Percentiles rank a stretch among this genome's conserved stretches.
phyloP scores from a whole-genome alignment of 2,329 filamentous ascomycete genomes.

The Didymella lethalis region DNA sequence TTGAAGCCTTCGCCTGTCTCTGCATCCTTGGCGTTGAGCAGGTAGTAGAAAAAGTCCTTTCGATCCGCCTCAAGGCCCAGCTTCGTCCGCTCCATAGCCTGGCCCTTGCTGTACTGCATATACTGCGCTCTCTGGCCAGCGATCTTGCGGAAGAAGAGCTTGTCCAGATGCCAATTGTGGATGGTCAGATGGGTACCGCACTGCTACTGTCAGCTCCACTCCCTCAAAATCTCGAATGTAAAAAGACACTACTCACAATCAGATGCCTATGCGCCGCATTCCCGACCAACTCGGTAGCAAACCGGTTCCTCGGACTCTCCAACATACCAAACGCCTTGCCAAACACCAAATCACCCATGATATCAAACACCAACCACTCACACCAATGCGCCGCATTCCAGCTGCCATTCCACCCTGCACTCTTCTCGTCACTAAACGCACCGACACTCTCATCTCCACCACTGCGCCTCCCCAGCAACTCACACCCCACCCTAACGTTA shows the following conservation, averaged over 20 bases:
- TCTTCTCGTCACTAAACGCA: conserved; percentile 25
- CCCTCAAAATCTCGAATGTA: background rate
- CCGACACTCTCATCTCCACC: conserved; percentile 10
- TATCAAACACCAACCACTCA: conserved; percentile 59
- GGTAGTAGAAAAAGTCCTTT: conserved; percentile 60
- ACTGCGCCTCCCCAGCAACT: conserved; percentile 40
- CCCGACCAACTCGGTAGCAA: conserved; percentile 53
- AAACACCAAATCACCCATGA: conserved; percentile 60
- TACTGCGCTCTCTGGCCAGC: conserved; percentile 52
- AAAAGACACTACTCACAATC: conserved; percentile 45
- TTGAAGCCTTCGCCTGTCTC: conserved; percentile 55
- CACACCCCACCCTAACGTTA: conserved; percentile 53
- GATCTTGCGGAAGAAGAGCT: conserved; percentile 56
- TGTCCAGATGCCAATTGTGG: conserved; percentile 54
- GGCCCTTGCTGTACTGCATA: conserved; percentile 55
- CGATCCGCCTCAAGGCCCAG: conserved; percentile 51
- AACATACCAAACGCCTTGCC: conserved; percentile 57
- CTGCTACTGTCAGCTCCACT: conserved; percentile 29
- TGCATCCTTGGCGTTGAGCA: conserved; percentile 57
- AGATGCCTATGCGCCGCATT: conserved; percentile 57
- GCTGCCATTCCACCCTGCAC: conserved; percentile 49
- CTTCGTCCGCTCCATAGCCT: conserved; percentile 55
- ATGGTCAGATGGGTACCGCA: conserved; percentile 56
- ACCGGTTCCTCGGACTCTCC: conserved; percentile 51
- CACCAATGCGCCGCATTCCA: conserved; percentile 57